Conservation (phyloP, 495 filamentous ascomycete genomes). For the Coniosporium apollinis region DNA sequence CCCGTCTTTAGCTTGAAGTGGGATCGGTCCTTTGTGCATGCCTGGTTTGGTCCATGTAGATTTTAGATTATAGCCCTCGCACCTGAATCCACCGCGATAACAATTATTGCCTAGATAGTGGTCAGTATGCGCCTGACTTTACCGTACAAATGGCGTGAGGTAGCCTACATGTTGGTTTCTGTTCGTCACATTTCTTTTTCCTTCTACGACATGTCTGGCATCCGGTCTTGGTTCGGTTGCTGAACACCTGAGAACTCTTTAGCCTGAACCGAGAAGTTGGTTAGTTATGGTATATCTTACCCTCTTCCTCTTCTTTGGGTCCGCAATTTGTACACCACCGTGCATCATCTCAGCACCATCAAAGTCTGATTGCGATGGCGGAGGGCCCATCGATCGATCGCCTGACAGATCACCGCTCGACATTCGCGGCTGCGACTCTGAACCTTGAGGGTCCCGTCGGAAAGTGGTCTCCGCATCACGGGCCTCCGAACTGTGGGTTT, state of each 20-base stretch:
- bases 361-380: no score
- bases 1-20: neutral
- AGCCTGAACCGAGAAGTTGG: no score
- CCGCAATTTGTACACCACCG: no score
- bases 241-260: conserved; percentile 55
- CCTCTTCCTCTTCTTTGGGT: no score
- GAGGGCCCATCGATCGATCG: no score
- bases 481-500: no score
- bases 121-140: conserved; percentile 1
- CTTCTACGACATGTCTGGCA: conserved; percentile 87
- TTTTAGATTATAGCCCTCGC: conserved; percentile 78
- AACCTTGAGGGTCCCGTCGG: no score
- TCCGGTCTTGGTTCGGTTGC: conserved; percentile 92
- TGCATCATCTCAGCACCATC: no score
- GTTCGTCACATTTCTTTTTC: conserved; percentile 98
- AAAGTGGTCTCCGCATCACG: no score
- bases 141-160: neutral
- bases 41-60: conserved; percentile 47
- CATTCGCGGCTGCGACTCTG: no score
- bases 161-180: conserved; percentile 73
- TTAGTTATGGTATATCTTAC: no score
- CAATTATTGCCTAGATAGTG: conserved; percentile 65
- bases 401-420: no score
- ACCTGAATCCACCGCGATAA: conserved; percentile 76
- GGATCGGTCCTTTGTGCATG: conserved; percentile 3